Evolutionary conservation across 768 basidiomycete species (phyloP).

Genomic region (Termitomyces eurrhizus): DNA sequence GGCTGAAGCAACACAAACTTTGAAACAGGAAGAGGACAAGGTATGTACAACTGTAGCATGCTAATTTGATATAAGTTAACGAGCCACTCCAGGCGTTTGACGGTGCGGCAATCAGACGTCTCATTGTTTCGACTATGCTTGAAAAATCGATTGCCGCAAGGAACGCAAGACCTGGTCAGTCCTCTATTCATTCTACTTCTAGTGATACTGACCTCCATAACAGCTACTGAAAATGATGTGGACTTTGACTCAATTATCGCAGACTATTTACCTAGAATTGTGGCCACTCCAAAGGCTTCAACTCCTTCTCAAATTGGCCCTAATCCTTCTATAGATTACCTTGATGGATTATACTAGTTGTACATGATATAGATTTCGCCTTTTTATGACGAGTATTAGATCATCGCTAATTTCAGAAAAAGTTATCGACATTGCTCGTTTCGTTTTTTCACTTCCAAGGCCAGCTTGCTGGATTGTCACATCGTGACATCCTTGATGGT

Average conservation of each 20-base stretch:
- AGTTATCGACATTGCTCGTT: not conserved
- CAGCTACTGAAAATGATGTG: conserved; percentile 37
- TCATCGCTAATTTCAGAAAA: not conserved
- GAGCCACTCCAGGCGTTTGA: conserved; percentile 45
- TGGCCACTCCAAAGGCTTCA: conserved; percentile 18
- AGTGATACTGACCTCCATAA: conserved; percentile 3
- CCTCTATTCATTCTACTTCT: not conserved
- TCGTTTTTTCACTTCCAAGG: too few species aligned
- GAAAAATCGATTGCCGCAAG: conserved; percentile 50
- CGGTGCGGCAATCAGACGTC: conserved; percentile 56
- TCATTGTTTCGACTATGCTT: conserved; percentile 61
- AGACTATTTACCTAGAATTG: conserved; percentile 55
- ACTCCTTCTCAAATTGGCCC: conserved; percentile 11
- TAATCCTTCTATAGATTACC: conserved; percentile 29
- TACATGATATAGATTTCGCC: not conserved
- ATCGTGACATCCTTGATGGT: too few species aligned
- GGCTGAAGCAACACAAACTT: conserved; percentile 27
- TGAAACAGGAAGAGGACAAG: conserved; percentile 32
- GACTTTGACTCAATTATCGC: conserved; percentile 74
- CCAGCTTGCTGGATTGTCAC: too few species aligned
- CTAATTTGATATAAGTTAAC: not conserved
- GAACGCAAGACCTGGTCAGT: conserved; percentile 38
- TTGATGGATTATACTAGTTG: conserved; percentile 39
- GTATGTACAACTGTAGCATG: conserved; percentile 7
- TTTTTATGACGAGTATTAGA: not conserved